Evolutionary conservation across 345 rosid species (phyloP).

Genomic region (Brassica rapa): DNA sequence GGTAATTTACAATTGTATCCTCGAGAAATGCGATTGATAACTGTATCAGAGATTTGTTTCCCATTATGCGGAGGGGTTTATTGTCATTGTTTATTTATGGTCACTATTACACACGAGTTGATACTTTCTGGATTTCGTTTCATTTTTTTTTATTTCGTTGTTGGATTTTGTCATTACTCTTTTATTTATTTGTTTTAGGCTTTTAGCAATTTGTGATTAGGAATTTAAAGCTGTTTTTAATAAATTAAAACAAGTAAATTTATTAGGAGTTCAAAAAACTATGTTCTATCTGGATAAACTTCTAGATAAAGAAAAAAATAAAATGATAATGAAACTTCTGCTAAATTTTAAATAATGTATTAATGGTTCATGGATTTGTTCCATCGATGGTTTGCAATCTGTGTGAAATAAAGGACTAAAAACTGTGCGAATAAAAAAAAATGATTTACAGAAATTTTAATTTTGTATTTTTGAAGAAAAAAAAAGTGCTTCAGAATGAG

Average conservation of each 20-base stretch:
- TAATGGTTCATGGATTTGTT: no score
- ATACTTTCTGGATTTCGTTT: not conserved
- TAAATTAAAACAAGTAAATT: not conserved
- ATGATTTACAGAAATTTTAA: no score
- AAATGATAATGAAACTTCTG: no score
- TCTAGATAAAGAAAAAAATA: no score
- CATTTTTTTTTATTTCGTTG: not conserved
- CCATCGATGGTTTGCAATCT: no score
- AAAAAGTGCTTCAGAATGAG: no score
- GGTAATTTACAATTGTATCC: not conserved
- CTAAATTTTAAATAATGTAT: no score
- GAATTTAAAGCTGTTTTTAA: not conserved
- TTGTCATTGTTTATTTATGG: constrained; percentile 14
- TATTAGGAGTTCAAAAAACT: no score
- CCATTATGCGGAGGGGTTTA: not conserved
- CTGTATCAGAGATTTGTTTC: constrained; percentile 9
- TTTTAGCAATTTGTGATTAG: not conserved
- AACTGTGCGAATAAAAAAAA: no score
- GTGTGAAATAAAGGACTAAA: no score
- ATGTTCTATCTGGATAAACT: no score
- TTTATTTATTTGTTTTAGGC: not conserved
- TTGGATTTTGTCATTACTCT: constrained; percentile 18
- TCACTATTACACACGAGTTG: constrained; percentile 24
- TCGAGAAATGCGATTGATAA: not conserved
- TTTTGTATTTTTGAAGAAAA: no score